A percentile compares a stretch with the other conserved stretches of the same genome.
phyloP scores from a whole-genome alignment of 441 rosid species.

The Eutrema salsugineum region DNA sequence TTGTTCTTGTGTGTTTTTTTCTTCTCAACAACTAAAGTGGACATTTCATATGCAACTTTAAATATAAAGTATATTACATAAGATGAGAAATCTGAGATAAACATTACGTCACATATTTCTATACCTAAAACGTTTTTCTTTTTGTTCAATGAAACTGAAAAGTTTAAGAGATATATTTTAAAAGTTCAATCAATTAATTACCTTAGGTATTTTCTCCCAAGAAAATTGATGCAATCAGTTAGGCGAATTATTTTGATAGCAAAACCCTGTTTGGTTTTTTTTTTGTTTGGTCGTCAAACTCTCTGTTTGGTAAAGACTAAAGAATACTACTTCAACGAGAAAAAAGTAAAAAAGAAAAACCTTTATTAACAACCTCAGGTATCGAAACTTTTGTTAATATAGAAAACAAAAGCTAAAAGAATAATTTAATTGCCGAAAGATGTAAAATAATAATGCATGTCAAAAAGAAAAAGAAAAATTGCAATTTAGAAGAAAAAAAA shows the following conservation, averaged over 20 bases:
- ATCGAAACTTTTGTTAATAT: neutral
- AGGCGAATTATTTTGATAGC: neutral
- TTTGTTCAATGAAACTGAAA: neutral
- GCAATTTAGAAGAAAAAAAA: neutral
- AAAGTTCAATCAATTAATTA: neutral
- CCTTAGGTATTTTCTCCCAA: neutral
- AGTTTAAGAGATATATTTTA: neutral
- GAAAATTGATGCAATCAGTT: neutral
- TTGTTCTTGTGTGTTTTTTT: neutral
- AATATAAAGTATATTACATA: neutral
- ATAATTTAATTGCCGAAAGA: constrained; percentile 8
- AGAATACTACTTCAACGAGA: neutral
- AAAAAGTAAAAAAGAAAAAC: too few species aligned
- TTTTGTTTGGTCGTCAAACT: too few species aligned
- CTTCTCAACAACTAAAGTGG: constrained; percentile 30
- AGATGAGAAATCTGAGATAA: neutral
- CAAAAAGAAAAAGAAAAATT: neutral
- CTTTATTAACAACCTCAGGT: neutral
- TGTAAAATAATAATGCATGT: too few species aligned
- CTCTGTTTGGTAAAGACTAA: neutral
- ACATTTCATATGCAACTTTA: neutral
- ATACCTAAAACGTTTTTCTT: neutral
- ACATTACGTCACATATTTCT: neutral
- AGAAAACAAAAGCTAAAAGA: neutral
- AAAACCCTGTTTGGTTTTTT: neutral